Percentiles rank a stretch among this genome's conserved stretches.
These are phyloP conservation scores for Geotrichum siamense DNA, from an alignment of 1,139 yeast species.

Conservation along the genomic window DNA sequence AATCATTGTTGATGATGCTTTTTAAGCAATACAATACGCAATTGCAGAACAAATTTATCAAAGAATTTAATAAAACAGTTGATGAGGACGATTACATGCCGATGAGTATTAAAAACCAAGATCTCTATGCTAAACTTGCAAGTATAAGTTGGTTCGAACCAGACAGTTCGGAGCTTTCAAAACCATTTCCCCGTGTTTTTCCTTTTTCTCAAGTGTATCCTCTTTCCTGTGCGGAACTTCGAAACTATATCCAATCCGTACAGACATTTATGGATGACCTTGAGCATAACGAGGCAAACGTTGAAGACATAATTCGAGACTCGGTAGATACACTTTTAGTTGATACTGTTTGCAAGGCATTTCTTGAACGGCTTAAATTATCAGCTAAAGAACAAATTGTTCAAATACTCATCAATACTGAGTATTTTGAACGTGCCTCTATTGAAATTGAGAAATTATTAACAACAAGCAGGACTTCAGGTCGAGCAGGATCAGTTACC, in stretches of 20 bases:
- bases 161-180: conserved; percentile 35
- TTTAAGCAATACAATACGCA: conserved; percentile 56
- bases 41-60: conserved; percentile 50
- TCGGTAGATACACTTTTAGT: conserved; percentile 65
- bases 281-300: conserved; percentile 47
- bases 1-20: conserved; percentile 52
- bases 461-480: conserved; percentile 35
- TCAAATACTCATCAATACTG: conserved; percentile 80
- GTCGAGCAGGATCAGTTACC: conserved; percentile 29
- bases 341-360: conserved; percentile 62
- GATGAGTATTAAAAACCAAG: conserved; percentile 53
- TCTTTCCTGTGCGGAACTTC: conserved; percentile 69
- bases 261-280: conserved; percentile 55
- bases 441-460: conserved; percentile 38
- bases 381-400: conserved; percentile 85
- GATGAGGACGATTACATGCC: conserved; percentile 89
- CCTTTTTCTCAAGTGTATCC: conserved; percentile 90
- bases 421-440: conserved; percentile 63
- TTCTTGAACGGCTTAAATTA: conserved; percentile 54
- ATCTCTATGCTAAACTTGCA: conserved; percentile 56
- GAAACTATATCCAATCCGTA: conserved; percentile 57
- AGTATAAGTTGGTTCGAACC: conserved; percentile 62
- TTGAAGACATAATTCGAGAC: conserved; percentile 38
- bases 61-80: conserved; percentile 55
- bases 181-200: conserved; percentile 57